These are phyloP conservation scores for Lindgomyces ingoldianus DNA, from an alignment of 495 filamentous ascomycete genomes.

Conservation along the genomic window DNA sequence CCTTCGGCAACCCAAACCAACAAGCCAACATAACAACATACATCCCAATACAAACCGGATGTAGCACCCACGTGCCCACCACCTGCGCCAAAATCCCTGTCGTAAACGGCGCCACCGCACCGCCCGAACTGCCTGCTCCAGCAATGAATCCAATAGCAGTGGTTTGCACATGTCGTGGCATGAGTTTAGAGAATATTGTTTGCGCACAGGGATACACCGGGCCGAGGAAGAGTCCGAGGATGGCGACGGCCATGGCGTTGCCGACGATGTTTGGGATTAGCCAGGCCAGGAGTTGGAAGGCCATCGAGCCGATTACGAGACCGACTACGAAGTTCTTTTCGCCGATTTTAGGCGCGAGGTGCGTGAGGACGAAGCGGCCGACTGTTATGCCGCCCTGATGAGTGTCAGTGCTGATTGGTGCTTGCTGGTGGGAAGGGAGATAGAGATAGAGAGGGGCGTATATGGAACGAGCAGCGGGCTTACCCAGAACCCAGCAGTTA, in stretches of 20 bases:
- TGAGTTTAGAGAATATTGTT: conserved; percentile 62
- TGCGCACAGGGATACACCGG: conserved; percentile 75
- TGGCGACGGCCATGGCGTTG: conserved; percentile 57
- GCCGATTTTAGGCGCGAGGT: conserved; percentile 63
- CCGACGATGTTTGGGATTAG: conserved; percentile 55
- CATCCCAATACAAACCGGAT: conserved; percentile 66
- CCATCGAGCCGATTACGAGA: conserved; percentile 59
- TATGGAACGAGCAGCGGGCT: conserved; percentile 2
- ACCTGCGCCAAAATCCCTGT: conserved; percentile 70
- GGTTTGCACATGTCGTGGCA: conserved; percentile 64
- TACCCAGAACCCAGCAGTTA: conserved; percentile 81
- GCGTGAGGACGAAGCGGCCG: conserved; percentile 67
- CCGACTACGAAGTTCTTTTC: conserved; percentile 67
- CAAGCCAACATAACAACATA: conserved; percentile 69
- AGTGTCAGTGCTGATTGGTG: conserved; percentile 14
- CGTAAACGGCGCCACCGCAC: conserved; percentile 72
- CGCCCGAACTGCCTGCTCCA: conserved; percentile 72
- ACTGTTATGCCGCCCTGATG: conserved; percentile 62
- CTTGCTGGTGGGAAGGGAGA: background rate
- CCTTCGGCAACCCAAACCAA: conserved; percentile 61
- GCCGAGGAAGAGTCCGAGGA: conserved; percentile 77
- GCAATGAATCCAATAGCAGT: conserved; percentile 69
- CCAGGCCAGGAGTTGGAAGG: conserved; percentile 74
- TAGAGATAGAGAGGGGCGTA: no score
- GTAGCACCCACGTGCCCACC: conserved; percentile 71